Conservation (phyloP, 2,329 filamentous ascomycete species). For the Fusarium succisae region DNA sequence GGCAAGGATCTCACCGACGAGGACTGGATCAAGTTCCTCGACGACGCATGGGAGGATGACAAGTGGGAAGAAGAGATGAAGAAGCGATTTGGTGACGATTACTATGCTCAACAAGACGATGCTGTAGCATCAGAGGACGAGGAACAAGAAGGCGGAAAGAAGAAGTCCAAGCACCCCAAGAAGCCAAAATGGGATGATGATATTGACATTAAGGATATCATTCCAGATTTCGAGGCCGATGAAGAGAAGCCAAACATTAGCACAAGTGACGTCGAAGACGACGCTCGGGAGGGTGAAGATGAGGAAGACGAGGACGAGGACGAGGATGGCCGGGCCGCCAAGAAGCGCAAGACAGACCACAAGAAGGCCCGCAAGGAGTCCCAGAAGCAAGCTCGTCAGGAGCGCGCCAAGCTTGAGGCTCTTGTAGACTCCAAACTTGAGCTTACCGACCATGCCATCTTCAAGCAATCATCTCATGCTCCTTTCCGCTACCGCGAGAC, state of each 20-base stretch:
- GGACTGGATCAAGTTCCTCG: conserved; percentile 85
- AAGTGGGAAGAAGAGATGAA: conserved; percentile 93
- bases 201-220: conserved; percentile 93
- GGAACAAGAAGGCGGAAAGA: conserved; percentile 62
- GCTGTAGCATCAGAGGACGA: conserved; percentile 74
- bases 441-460: conserved; percentile 72
- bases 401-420: conserved; percentile 84
- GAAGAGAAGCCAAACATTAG: conserved; percentile 61
- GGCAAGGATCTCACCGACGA: conserved; percentile 75
- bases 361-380: conserved; percentile 66
- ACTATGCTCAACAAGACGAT: conserved; percentile 80
- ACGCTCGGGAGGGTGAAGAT: conserved; percentile 44
- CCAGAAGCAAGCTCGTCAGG: conserved; percentile 79
- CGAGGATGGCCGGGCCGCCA: conserved; percentile 59
- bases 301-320: conserved; percentile 45
- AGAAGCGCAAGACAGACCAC: conserved; percentile 69
- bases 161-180: conserved; percentile 59
- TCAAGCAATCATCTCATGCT: conserved; percentile 48
- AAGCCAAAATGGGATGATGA: conserved; percentile 90
- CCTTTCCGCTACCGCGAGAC: conserved; percentile 94
- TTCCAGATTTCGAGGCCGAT: conserved; percentile 85
- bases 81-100: conserved; percentile 86
- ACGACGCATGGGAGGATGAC: conserved; percentile 88
- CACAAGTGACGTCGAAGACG: conserved; percentile 59
- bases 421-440: conserved; percentile 85